Evolutionary conservation across 1,284 basidiomycete species (phyloP), one percentile per base, ranked within the genome.

Genomic region (Ustilago shanxiensis): DNA sequence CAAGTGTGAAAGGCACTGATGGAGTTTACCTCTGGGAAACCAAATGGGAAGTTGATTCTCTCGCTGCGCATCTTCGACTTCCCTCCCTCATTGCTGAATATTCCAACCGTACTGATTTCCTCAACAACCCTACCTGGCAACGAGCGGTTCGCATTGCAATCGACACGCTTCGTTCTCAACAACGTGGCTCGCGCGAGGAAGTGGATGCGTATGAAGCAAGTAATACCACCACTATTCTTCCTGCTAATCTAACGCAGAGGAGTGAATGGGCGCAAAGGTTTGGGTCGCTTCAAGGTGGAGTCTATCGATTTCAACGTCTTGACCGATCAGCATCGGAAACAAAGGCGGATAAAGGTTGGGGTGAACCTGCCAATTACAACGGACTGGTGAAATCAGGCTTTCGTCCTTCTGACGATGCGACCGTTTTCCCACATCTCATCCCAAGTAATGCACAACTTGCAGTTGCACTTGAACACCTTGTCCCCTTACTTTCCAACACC

Each of bases 11-110:
- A 3, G 71, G 67, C 1, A 75, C 56, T 20, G 75, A 81, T 39
- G 75, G 73, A 5, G 66, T 76, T 4, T 78, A 79, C 16, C 69
- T 82, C 3, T 82, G 81, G 81, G 81, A 82, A 41, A 75, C 71
- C n/a, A 83, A 83, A 47, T 83, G 66, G 64, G 81, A 83, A 49
- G 76, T 83, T 11, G 81, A 82, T 52, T 72, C 69, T 18, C 67
- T 82, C 6, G 76, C 69, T 4, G 72, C 72, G 2, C 72, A 75
- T 31, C 35, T 75, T 2, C 56, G 72, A 10, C 45, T 75, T 20
- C 60, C 67, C 3, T 70, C 67, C 29, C 57, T 75, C 5, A 66
- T 75, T n/a, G 64, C 67, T 14, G 57, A 70, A 31, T 70, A 75
- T 22, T 39, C 67, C 1, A 41, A 39, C 10, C 60, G 67, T 1